Percentiles rank a stretch among this genome's conserved stretches.
phyloP scores from a whole-genome alignment of 163 green algal genomes.

The Scenedesmus sp. region DNA sequence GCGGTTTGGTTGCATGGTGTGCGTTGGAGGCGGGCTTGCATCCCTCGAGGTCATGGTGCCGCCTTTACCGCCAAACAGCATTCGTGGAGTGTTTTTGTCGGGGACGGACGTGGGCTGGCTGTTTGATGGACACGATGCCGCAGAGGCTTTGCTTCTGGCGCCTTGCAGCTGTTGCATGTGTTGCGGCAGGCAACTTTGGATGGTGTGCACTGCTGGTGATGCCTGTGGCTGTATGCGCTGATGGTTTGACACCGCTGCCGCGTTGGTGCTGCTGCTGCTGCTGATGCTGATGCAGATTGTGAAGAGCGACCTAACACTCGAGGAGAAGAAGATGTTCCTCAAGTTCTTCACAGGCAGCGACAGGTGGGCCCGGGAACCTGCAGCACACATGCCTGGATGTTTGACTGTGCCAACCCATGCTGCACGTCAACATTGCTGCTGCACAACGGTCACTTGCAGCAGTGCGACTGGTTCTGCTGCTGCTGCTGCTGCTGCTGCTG shows the following conservation, averaged over 20 bases:
- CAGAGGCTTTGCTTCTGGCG: no score
- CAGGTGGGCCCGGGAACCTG: slow-evolving; percentile 17
- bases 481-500: not conserved
- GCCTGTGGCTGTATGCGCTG: slow-evolving; percentile 63
- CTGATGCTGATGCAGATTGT: slow-evolving; percentile 66
- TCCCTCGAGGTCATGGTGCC: no score
- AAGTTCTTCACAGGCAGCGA: slow-evolving; percentile 96
- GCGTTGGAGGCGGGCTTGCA: not conserved
- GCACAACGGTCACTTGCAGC: no score
- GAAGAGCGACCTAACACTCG: slow-evolving; percentile 70
- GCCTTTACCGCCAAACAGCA: no score
- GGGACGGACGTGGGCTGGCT: no score
- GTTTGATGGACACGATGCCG: no score
- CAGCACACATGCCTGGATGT: not conserved
- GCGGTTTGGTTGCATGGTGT: not conserved
- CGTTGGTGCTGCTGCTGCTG: not conserved
- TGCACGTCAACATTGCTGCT: not conserved
- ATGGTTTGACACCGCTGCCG: slow-evolving; percentile 56
- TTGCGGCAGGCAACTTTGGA: slow-evolving; percentile 57
- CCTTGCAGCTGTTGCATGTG: not conserved
- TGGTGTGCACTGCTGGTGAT: not conserved
- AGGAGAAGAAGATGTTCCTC: slow-evolving; percentile 93
- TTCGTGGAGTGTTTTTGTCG: no score
- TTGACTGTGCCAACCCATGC: not conserved
- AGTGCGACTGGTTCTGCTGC: not conserved